These are phyloP conservation scores for Penicillium flavigenum DNA, from an alignment of 495 filamentous ascomycete species.

Conservation along the genomic window DNA sequence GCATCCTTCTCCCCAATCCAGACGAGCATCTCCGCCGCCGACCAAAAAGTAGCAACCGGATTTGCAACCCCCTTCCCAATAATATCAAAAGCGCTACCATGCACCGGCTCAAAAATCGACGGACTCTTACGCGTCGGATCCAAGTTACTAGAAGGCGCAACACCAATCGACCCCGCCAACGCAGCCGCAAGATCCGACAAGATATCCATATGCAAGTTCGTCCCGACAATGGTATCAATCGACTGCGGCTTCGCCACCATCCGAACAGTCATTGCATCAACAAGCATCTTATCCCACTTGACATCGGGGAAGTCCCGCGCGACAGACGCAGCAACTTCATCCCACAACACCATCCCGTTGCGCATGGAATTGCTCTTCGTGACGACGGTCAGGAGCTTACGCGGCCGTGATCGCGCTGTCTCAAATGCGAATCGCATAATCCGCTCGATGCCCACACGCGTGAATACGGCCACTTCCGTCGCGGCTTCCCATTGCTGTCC, in stretches of 20 bases:
- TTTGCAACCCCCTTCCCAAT: constrained; percentile 65
- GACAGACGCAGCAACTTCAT: constrained; percentile 41
- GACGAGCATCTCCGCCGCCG: constrained; percentile 59
- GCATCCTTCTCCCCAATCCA: constrained; percentile 58
- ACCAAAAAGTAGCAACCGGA: constrained; percentile 65
- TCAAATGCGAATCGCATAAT: constrained; percentile 54
- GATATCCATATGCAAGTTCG: constrained; percentile 53
- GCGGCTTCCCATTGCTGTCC: constrained; percentile 46
- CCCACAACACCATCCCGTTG: constrained; percentile 53
- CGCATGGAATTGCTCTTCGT: constrained; percentile 54
- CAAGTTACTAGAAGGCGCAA: constrained; percentile 55
- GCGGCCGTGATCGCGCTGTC: constrained; percentile 35
- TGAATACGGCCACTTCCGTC: constrained; percentile 52
- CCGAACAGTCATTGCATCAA: constrained; percentile 53
- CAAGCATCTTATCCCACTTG: constrained; percentile 50
- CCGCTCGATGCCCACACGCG: constrained; percentile 45
- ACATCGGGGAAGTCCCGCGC: constrained; percentile 49
- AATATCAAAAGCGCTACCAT: constrained; percentile 64
- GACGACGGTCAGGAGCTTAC: constrained; percentile 48
- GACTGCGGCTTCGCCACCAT: constrained; percentile 49
- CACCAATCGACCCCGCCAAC: constrained; percentile 49
- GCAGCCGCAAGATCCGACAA: constrained; percentile 52
- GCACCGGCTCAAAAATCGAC: constrained; percentile 61
- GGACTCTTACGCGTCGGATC: constrained; percentile 57
- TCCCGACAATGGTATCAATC: constrained; percentile 53